phyloP scores from a whole-genome alignment of 306 rosid species.

The Quercus berberidifolia region DNA sequence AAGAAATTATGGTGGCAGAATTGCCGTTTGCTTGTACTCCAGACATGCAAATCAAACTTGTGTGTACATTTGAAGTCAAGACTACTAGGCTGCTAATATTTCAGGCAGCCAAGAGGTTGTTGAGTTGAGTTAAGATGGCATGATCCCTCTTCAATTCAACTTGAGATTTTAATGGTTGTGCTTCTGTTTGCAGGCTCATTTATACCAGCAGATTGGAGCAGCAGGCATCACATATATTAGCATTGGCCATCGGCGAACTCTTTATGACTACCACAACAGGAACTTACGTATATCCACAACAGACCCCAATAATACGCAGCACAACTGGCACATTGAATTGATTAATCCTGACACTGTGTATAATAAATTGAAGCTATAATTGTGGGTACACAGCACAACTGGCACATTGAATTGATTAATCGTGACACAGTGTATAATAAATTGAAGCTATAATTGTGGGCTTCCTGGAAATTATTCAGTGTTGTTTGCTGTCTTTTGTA shows the following conservation, averaged over 20 bases:
- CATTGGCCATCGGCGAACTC: constrained; percentile 76
- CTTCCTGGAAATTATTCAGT: background rate
- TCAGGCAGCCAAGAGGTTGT: background rate
- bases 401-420: constrained; percentile 51
- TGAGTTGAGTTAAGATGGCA: background rate
- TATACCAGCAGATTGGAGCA: constrained; percentile 58
- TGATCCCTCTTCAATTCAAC: background rate
- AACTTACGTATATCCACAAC: constrained; percentile 48
- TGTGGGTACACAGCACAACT: constrained; percentile 34
- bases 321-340: constrained; percentile 63
- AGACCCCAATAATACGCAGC: constrained; percentile 29
- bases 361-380: background rate
- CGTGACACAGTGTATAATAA: constrained; percentile 19
- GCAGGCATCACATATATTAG: constrained; percentile 86
- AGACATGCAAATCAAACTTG: background rate
- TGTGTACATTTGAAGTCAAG: background rate
- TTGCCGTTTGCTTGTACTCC: background rate
- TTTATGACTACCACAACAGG: constrained; percentile 50
- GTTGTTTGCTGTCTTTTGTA: too few species aligned
- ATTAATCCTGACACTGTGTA: constrained; percentile 25
- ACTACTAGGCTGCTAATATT: background rate
- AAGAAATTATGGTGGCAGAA: background rate
- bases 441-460: background rate
- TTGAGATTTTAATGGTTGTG: constrained; percentile 14
- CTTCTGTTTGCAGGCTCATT: constrained; percentile 56